phyloP scores from a whole-genome alignment of 495 filamentous ascomycete species.

The Penicillium flavigenum region DNA sequence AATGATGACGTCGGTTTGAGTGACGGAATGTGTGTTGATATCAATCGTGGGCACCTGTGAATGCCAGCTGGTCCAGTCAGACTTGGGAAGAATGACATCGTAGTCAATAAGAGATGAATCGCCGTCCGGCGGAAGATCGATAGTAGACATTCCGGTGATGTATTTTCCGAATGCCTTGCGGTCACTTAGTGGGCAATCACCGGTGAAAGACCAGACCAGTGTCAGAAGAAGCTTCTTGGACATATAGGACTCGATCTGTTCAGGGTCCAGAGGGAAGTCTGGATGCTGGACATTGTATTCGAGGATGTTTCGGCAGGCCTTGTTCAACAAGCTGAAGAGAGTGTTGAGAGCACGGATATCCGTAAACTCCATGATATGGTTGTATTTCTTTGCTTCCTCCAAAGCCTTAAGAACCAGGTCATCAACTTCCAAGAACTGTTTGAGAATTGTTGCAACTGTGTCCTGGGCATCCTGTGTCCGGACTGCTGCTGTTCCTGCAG shows the following conservation, averaged over 20 bases:
- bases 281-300: constrained; percentile 93
- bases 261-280: constrained; percentile 87
- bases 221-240: constrained; percentile 91
- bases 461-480: constrained; percentile 73
- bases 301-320: constrained; percentile 83
- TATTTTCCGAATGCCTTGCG: constrained; percentile 86
- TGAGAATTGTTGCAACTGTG: constrained; percentile 72
- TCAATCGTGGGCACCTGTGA: constrained; percentile 90
- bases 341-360: constrained; percentile 86
- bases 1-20: constrained; percentile 95
- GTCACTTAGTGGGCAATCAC: constrained; percentile 87
- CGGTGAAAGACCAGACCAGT: constrained; percentile 89
- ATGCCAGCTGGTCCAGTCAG: constrained; percentile 91
- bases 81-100: constrained; percentile 80
- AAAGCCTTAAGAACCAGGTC: constrained; percentile 77
- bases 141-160: constrained; percentile 73
- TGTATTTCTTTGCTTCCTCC: constrained; percentile 69
- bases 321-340: constrained; percentile 91
- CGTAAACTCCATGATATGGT: constrained; percentile 98
- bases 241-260: constrained; percentile 83
- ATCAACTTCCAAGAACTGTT: constrained; percentile 71
- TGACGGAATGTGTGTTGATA: constrained; percentile 95
- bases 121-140: constrained; percentile 73
- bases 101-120: constrained; percentile 91
- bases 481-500: constrained; percentile 74